Conservation (phyloP, 75 land plant species). For the Picea sitchensis region DNA sequence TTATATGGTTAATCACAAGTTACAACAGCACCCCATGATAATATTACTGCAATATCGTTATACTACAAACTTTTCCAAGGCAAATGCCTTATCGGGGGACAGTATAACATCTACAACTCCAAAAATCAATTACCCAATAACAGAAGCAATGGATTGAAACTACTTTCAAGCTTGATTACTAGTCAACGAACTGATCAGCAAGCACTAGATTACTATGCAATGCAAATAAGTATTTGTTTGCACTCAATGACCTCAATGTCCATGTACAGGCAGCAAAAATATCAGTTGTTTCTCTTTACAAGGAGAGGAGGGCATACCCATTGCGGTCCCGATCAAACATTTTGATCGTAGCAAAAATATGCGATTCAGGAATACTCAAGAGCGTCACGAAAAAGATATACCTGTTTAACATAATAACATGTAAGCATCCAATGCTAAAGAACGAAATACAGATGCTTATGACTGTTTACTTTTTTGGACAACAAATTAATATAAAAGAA, state of each 20-base stretch:
- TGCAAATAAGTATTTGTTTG: background rate
- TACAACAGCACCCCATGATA: too few species aligned
- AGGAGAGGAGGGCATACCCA: constrained; percentile 50
- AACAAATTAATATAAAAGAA: background rate
- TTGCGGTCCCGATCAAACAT: constrained; percentile 88
- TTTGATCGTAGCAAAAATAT: constrained; percentile 74
- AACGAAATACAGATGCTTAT: background rate
- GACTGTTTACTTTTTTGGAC: background rate
- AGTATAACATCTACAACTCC: background rate
- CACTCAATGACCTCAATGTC: background rate
- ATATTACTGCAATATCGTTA: too few species aligned
- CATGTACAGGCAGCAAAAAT: constrained; percentile 3
- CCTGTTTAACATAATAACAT: constrained; percentile 35
- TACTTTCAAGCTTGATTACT: background rate
- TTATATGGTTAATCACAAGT: too few species aligned
- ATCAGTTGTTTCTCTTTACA: background rate
- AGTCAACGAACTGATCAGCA: background rate
- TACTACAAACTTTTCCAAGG: too few species aligned
- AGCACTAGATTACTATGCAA: background rate
- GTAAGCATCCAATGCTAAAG: constrained; percentile 8
- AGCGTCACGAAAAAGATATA: constrained; percentile 89
- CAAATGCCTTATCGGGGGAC: too few species aligned
- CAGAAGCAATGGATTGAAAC: background rate
- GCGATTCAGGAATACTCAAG: constrained; percentile 84
- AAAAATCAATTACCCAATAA: too few species aligned